Conservation (phyloP, 2,329 filamentous ascomycete genomes). For the Pseudocercospora cruenta region DNA sequence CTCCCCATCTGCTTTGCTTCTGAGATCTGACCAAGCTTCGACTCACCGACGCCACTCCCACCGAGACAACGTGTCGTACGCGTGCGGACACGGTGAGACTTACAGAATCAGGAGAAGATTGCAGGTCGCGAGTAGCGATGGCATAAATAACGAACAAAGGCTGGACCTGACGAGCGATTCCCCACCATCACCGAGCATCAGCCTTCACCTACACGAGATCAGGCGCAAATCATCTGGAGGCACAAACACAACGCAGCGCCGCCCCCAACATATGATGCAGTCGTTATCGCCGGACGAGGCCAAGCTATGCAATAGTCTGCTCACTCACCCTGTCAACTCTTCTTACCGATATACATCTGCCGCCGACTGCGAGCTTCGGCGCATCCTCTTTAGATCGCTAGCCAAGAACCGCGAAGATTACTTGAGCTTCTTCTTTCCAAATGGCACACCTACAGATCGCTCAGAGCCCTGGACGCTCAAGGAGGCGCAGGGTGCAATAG, state of each 20-base stretch:
- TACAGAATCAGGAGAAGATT: not conserved
- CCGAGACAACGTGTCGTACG: not conserved
- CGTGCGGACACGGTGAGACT: not conserved
- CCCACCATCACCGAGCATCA: not conserved
- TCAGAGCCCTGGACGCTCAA: constrained; percentile 68
- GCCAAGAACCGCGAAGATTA: constrained; percentile 75
- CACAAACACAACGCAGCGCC: not conserved
- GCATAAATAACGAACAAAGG: not conserved
- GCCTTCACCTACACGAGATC: not conserved
- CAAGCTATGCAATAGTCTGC: constrained; percentile 81
- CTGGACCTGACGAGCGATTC: not conserved
- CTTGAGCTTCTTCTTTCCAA: constrained; percentile 79
- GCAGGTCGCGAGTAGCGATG: not conserved
- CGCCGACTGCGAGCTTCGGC: constrained; percentile 72
- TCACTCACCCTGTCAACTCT: constrained; percentile 73
- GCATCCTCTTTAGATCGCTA: constrained; percentile 84
- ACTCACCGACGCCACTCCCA: not conserved
- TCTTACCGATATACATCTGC: constrained; percentile 74
- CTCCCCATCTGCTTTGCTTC: too few relatives aligned
- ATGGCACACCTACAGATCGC: constrained; percentile 53
- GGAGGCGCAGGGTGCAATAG: constrained; percentile 86
- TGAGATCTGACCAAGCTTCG: not conserved
- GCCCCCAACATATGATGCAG: constrained; percentile 18
- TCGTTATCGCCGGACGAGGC: constrained; percentile 61
- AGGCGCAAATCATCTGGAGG: not conserved